Percentiles rank a stretch among this genome's conserved stretches.
Evolutionary conservation across 768 basidiomycete genomes (phyloP).

Genomic region (Kwoniella bestiolae): DNA sequence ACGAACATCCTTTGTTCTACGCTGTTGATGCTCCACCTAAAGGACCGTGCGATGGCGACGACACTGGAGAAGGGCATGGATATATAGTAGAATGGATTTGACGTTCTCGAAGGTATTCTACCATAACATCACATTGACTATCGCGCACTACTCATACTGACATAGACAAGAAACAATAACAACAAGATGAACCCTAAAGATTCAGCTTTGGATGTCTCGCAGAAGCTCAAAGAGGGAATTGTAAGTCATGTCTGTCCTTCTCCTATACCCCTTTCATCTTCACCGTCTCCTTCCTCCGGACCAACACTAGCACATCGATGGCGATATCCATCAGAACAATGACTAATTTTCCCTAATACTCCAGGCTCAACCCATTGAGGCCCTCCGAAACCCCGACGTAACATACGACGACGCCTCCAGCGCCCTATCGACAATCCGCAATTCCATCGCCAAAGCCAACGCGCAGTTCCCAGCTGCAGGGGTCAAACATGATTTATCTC

Average conservation of each 20-base stretch:
- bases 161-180: background rate
- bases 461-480: conserved; percentile 8
- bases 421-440: conserved; percentile 6
- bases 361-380: conserved; percentile 12
- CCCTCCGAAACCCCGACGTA: conserved; percentile 11
- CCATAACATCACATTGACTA: background rate
- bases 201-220: conserved; percentile 3
- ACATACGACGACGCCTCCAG: conserved; percentile 3
- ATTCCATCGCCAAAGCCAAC: conserved; percentile 8
- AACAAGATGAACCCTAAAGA: conserved; percentile 3
- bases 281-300: no score
- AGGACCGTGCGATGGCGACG: background rate
- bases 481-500: conserved; percentile 16
- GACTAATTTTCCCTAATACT: background rate
- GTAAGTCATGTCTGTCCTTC: background rate
- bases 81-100: background rate
- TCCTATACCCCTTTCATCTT: no score
- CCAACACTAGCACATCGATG: no score
- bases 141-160: background rate
- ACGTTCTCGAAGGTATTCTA: no score
- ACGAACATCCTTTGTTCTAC: conserved; percentile 9
- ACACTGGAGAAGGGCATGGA: background rate
- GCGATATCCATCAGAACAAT: no score
- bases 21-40: conserved; percentile 9
- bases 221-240: conserved; percentile 12